Percentiles rank a stretch among this genome's conserved stretches.
These are phyloP conservation scores for Silene latifolia DNA, from an alignment of 148 eudicot species.

Conservation along the genomic window DNA sequence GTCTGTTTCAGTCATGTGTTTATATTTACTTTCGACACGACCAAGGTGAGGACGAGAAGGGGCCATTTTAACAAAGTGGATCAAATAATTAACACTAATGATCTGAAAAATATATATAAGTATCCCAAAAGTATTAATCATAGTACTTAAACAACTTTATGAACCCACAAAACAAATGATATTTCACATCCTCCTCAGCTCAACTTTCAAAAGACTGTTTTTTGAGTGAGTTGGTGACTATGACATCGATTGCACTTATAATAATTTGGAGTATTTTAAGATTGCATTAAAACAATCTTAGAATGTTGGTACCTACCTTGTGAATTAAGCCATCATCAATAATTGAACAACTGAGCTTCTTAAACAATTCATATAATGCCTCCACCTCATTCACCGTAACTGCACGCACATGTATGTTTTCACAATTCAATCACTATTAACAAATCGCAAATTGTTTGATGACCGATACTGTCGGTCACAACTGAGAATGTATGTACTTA, in stretches of 20 bases:
- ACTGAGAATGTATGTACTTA: no score
- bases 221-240: not conserved
- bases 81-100: no score
- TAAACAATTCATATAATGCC: constrained; percentile 78
- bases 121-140: not conserved
- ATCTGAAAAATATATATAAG: no score
- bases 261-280: not conserved
- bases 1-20: not conserved
- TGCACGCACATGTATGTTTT: constrained; percentile 35
- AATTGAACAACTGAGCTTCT: constrained; percentile 80
- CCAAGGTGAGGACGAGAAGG: no score
- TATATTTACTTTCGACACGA: no score
- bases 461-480: no score
- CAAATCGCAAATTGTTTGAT: not conserved
- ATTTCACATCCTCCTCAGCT: no score
- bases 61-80: no score
- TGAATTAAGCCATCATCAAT: constrained; percentile 86
- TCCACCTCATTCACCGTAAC: constrained; percentile 86
- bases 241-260: not conserved
- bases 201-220: no score
- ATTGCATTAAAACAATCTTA: not conserved
- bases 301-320: constrained; percentile 68
- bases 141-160: not conserved
- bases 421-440: not conserved
- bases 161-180: not conserved